Conservation (phyloP, 495 filamentous ascomycete genomes). For the Daldinia vernicosa region DNA sequence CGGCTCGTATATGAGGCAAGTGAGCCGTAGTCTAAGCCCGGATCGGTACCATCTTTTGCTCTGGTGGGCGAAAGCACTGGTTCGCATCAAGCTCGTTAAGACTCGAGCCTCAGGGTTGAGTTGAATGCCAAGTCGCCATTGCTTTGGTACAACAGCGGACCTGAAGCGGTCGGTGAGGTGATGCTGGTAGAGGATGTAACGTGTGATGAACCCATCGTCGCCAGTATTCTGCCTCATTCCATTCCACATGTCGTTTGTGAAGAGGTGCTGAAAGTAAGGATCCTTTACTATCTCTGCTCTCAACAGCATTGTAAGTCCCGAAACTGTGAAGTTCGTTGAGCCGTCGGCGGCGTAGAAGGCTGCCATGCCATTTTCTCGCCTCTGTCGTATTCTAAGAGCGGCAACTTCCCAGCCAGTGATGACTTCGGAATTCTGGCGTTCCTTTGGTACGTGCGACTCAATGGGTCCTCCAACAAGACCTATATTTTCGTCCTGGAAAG, state of each 20-base stretch:
- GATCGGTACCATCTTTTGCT: slow-evolving; percentile 36
- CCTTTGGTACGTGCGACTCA: slow-evolving; percentile 23
- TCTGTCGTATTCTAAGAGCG: slow-evolving; percentile 32
- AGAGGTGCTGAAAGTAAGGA: slow-evolving; percentile 32
- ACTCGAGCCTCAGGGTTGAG: slow-evolving; percentile 29
- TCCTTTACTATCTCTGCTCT: slow-evolving; percentile 26
- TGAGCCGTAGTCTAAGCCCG: slow-evolving; percentile 31
- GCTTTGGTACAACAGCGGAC: not conserved
- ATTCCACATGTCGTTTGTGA: slow-evolving; percentile 25
- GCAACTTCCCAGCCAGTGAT: slow-evolving; percentile 39
- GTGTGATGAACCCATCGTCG: slow-evolving; percentile 39
- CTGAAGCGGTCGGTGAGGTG: not conserved
- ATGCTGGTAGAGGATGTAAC: slow-evolving; percentile 41
- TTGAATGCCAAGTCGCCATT: slow-evolving; percentile 42
- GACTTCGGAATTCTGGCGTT: slow-evolving; percentile 15
- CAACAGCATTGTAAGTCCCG: slow-evolving; percentile 39
- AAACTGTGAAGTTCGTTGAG: slow-evolving; percentile 41
- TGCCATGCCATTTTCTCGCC: slow-evolving; percentile 20
- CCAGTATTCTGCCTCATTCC: slow-evolving; percentile 28
- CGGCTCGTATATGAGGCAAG: slow-evolving; percentile 36
- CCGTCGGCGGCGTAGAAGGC: slow-evolving; percentile 30
- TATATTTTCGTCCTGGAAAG: slow-evolving; percentile 29
- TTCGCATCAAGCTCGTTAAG: slow-evolving; percentile 22
- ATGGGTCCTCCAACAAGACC: slow-evolving; percentile 36
- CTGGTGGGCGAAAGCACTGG: slow-evolving; percentile 15